A percentile compares a stretch with the other conserved stretches of the same genome.
Conservation (phyloP, 495 filamentous ascomycete species). For the Trichodelitschia bisporula region DNA sequence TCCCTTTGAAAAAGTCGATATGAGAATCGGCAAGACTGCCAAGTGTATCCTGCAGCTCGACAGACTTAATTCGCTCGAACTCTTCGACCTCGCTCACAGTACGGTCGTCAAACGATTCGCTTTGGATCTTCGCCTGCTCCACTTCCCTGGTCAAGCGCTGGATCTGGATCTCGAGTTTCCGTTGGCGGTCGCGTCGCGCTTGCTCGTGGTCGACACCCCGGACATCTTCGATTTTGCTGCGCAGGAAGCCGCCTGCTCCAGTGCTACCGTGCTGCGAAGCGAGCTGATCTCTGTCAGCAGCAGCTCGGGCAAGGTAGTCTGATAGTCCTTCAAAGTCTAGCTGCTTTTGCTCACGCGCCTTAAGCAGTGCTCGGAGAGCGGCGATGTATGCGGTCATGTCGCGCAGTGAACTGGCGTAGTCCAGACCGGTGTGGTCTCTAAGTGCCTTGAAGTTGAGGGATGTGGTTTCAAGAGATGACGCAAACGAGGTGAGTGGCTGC, state of each 20-base stretch:
- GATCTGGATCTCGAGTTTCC: conserved; percentile 78
- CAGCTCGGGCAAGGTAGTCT: conserved; percentile 80
- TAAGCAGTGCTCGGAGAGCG: conserved; percentile 64
- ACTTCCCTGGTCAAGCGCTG: conserved; percentile 73
- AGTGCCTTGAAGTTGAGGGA: conserved; percentile 45
- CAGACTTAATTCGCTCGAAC: conserved; percentile 87
- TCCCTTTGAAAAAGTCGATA: conserved; percentile 60
- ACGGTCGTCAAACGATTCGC: conserved; percentile 81
- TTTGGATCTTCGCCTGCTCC: conserved; percentile 57
- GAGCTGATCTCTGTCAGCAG: conserved; percentile 67
- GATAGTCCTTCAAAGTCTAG: conserved; percentile 91
- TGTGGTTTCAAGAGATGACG: conserved; percentile 63
- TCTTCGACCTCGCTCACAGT: conserved; percentile 76
- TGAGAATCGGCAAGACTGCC: conserved; percentile 64
- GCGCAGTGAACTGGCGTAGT: conserved; percentile 71
- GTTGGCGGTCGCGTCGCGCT: conserved; percentile 54
- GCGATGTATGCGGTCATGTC: conserved; percentile 87
- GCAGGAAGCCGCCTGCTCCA: conserved; percentile 52
- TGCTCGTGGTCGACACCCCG: conserved; percentile 93
- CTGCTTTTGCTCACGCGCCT: conserved; percentile 89
- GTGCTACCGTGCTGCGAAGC: conserved; percentile 30
- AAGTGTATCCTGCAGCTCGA: conserved; percentile 75
- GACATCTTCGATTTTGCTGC: conserved; percentile 88
- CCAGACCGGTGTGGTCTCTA: conserved; percentile 83
- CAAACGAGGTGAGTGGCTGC: conserved; percentile 55